These are phyloP conservation scores for Teratosphaeria zuluensis DNA, from an alignment of 2,329 filamentous ascomycete species.

Conservation along the genomic window DNA sequence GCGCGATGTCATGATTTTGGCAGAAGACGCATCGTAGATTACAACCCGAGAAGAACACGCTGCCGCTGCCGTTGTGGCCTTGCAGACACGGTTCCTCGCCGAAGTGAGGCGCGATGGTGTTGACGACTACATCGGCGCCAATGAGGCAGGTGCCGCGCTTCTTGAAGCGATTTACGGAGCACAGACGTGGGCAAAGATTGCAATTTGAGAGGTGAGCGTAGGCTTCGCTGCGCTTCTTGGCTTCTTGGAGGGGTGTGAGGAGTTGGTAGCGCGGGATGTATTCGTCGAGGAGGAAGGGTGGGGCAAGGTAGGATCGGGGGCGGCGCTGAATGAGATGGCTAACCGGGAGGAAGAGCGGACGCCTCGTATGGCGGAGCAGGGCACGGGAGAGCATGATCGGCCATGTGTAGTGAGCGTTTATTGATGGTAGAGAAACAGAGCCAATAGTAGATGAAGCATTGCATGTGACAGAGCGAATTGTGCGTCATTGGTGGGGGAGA, in stretches of 20 bases:
- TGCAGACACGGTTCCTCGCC: slow-evolving; percentile 78
- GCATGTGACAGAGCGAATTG: background rate
- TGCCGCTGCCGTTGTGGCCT: slow-evolving; percentile 68
- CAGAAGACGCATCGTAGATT: slow-evolving; percentile 67
- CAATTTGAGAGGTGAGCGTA: slow-evolving; percentile 69
- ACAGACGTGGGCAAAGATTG: slow-evolving; percentile 70
- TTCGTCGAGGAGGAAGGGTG: slow-evolving; percentile 59
- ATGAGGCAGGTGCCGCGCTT: slow-evolving; percentile 70
- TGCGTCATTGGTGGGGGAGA: background rate
- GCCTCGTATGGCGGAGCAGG: background rate
- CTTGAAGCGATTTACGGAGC: slow-evolving; percentile 72
- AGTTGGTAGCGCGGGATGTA: slow-evolving; percentile 65
- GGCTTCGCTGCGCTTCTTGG: slow-evolving; percentile 63
- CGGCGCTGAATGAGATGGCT: slow-evolving; percentile 1
- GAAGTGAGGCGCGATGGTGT: slow-evolving; percentile 77
- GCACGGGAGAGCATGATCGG: slow-evolving; percentile 1
- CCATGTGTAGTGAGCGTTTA: slow-evolving; percentile 1
- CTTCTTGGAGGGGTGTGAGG: slow-evolving; percentile 56
- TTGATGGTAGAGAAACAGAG: background rate
- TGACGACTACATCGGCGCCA: slow-evolving; percentile 65
- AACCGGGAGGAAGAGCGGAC: background rate
- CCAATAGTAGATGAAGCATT: background rate
- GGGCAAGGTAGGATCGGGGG: slow-evolving; percentile 35
- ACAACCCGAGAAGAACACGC: slow-evolving; percentile 72
- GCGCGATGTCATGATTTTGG: slow-evolving; percentile 76